Conservation (phyloP, 148 eudicot species). For the Chenopodium album region DNA sequence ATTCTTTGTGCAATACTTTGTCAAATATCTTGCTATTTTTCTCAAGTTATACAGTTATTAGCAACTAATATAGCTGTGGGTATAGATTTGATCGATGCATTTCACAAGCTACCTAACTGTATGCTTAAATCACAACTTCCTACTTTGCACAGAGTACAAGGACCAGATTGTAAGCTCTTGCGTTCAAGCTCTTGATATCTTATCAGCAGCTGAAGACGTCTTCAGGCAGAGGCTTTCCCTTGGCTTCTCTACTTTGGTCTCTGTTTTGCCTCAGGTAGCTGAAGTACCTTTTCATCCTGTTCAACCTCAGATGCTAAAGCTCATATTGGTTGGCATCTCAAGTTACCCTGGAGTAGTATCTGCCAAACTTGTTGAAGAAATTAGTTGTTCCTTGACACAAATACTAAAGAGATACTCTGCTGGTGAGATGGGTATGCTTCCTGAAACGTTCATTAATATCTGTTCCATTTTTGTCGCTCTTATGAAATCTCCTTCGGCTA, state of each 20-base stretch:
- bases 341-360: slow-evolving; percentile 77
- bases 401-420: slow-evolving; percentile 64
- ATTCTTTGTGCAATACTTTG: not conserved
- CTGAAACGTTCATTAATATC: slow-evolving; percentile 67
- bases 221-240: slow-evolving; percentile 81
- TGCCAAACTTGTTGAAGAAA: slow-evolving; percentile 54
- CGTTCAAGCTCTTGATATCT: slow-evolving; percentile 70
- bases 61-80: not conserved
- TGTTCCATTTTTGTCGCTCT: slow-evolving; percentile 73
- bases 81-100: not conserved
- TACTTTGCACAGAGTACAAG: slow-evolving; percentile 50
- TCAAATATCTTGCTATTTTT: not conserved
- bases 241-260: slow-evolving; percentile 80
- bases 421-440: slow-evolving; percentile 73
- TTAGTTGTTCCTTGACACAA: slow-evolving; percentile 50
- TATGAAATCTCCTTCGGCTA: slow-evolving; percentile 66
- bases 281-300: slow-evolving; percentile 87
- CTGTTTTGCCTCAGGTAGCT: slow-evolving; percentile 66
- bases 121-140: slow-evolving; percentile 2
- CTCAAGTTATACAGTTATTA: not conserved
- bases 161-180: slow-evolving; percentile 73
- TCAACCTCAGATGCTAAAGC: slow-evolving; percentile 74
- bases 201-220: slow-evolving; percentile 60
- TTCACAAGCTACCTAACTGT: not conserved
- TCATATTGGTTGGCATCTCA: slow-evolving; percentile 56